A percentile compares a stretch with the other conserved stretches of the same genome.
These are phyloP conservation scores for Phyllosticta ampelicida DNA, from an alignment of 2,329 filamentous ascomycete genomes.

Conservation along the genomic window DNA sequence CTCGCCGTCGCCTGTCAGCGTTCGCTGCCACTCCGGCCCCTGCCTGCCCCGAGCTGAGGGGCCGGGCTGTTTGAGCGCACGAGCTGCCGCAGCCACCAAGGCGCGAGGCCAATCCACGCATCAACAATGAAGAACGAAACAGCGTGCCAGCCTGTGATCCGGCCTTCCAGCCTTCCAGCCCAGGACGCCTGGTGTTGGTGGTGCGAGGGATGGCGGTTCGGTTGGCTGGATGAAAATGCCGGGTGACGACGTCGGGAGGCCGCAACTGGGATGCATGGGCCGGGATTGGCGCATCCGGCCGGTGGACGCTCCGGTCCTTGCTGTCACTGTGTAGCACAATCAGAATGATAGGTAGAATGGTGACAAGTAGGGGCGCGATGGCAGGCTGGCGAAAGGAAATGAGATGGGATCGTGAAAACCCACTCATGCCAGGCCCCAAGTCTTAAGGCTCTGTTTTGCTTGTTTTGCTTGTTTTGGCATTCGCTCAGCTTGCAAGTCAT, in stretches of 20 bases:
- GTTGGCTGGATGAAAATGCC: not conserved
- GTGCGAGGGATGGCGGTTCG: not conserved
- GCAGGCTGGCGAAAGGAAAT: no score
- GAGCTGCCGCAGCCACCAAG: not conserved
- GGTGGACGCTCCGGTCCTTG: not conserved
- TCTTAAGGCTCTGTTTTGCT: not conserved
- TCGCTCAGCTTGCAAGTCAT: not conserved
- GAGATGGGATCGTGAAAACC: no score
- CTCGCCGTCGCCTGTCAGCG: not conserved
- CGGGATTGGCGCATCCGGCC: not conserved
- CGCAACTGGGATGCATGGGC: not conserved
- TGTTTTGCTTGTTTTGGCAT: not conserved
- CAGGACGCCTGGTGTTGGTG: not conserved
- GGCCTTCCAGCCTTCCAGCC: not conserved
- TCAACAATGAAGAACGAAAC: not conserved
- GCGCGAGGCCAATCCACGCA: not conserved
- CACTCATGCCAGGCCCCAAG: no score
- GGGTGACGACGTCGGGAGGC: not conserved
- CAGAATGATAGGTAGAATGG: not conserved
- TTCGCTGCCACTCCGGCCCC: not conserved
- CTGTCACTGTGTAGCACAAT: not conserved
- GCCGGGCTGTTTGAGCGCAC: not conserved
- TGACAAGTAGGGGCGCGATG: not conserved
- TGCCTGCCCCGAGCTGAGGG: not conserved
- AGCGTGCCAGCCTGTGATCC: not conserved